phyloP scores from a whole-genome alignment of 1,284 basidiomycete genomes.

The Hymenochaete sp. region DNA sequence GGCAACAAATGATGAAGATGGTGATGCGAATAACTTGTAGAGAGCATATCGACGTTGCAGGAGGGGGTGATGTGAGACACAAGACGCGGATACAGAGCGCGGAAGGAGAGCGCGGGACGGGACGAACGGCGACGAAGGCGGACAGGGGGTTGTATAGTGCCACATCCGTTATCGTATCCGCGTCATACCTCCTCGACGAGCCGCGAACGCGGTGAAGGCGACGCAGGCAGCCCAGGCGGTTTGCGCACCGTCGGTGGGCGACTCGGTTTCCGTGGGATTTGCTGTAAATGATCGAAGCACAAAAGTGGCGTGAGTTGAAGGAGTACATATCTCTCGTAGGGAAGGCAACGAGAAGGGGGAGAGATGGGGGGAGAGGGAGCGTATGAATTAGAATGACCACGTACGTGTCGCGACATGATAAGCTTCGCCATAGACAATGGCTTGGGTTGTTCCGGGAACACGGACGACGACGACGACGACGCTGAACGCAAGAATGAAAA shows the following conservation, averaged over 20 bases:
- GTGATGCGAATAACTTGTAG: not conserved
- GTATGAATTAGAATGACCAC: slow-evolving; percentile 15
- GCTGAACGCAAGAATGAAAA: not conserved
- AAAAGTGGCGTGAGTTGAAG: not conserved
- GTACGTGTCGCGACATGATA: slow-evolving; percentile 31
- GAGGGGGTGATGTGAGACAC: no score
- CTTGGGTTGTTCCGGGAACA: slow-evolving; percentile 23
- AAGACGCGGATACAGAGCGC: no score
- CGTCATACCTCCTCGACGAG: slow-evolving; percentile 12
- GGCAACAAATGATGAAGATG: not conserved
- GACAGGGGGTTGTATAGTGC: not conserved
- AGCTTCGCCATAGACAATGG: slow-evolving; percentile 31
- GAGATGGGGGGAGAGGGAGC: not conserved
- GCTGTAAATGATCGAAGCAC: not conserved
- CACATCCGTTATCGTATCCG: not conserved
- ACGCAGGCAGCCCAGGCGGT: slow-evolving; percentile 11
- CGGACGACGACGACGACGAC: slow-evolving; percentile 18
- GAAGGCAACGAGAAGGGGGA: not conserved
- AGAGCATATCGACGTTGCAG: not conserved
- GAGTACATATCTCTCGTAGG: not conserved
- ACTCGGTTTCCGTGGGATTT: slow-evolving; percentile 8
- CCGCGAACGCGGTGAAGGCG: slow-evolving; percentile 11
- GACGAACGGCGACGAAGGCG: not conserved
- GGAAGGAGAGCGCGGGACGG: not conserved
- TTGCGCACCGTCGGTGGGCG: slow-evolving; percentile 4